phyloP scores from a whole-genome alignment of 345 rosid species.

The Carallia brachiata region DNA sequence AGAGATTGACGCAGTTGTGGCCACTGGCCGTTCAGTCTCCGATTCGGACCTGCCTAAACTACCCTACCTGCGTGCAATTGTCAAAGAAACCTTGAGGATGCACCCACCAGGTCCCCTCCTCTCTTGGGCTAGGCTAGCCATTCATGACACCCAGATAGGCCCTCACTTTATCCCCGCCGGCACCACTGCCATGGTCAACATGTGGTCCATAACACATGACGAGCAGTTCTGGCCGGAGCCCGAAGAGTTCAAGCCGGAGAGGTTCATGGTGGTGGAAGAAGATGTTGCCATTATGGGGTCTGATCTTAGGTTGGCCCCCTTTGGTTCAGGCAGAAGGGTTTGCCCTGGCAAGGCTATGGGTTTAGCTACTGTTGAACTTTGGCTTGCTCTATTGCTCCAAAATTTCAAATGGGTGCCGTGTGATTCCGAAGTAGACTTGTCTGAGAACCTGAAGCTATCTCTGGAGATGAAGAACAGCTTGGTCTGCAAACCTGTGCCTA shows the following conservation, averaged over 20 bases:
- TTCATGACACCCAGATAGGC: conserved; percentile 62
- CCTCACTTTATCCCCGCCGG: conserved; percentile 61
- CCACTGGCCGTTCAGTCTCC: conserved; percentile 27
- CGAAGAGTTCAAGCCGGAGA: conserved; percentile 53
- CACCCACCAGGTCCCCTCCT: conserved; percentile 89
- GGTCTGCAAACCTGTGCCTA: conserved; percentile 52
- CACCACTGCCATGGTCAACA: conserved; percentile 86
- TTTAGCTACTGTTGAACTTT: conserved; percentile 49
- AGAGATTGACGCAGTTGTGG: conserved; percentile 49
- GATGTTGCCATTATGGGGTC: conserved; percentile 49
- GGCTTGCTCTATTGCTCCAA: conserved; percentile 58
- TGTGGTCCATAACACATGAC: conserved; percentile 88
- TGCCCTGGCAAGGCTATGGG: conserved; percentile 73
- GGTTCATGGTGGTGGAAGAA: conserved; percentile 40
- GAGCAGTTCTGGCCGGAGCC: conserved; percentile 48
- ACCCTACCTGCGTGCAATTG: conserved; percentile 57
- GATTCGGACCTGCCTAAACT: conserved; percentile 60
- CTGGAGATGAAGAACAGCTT: conserved; percentile 59
- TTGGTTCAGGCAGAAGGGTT: conserved; percentile 62
- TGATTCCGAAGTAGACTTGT: conserved; percentile 42
- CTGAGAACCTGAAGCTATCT: conserved; percentile 52
- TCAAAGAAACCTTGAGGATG: conserved; percentile 73
- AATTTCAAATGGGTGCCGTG: conserved; percentile 43
- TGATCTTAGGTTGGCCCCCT: conserved; percentile 64
- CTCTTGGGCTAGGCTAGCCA: conserved; percentile 84